Percentiles rank a stretch among this genome's conserved stretches.
Conservation (phyloP, 106 monocot species). For the Acorus calamus region DNA sequence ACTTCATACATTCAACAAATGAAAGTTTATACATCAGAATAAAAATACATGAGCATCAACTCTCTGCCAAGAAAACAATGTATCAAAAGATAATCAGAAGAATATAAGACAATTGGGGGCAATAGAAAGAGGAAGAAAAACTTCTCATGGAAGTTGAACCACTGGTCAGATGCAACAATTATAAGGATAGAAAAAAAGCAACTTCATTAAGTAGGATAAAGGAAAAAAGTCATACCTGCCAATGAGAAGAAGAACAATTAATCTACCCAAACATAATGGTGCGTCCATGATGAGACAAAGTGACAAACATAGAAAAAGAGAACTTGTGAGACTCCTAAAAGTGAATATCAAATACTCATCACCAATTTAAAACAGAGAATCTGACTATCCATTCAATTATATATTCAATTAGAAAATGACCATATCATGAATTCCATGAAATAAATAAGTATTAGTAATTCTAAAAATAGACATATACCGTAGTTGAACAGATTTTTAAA, state of each 20-base stretch:
- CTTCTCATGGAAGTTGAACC: slow-evolving; percentile 99
- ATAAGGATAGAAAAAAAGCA: not conserved
- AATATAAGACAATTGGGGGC: slow-evolving; percentile 99
- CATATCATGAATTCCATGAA: too few relatives aligned
- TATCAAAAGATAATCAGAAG: slow-evolving; percentile 9
- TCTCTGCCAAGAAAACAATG: slow-evolving; percentile 54
- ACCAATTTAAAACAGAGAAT: too few relatives aligned
- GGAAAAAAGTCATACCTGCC: slow-evolving; percentile 35
- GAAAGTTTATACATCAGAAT: slow-evolving; percentile 40
- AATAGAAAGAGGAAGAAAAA: slow-evolving; percentile 97
- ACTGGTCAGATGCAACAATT: slow-evolving; percentile 28
- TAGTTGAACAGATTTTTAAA: too few relatives aligned
- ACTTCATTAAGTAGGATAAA: not conserved
- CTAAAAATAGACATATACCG: too few relatives aligned
- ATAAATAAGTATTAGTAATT: too few relatives aligned
- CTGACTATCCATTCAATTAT: too few relatives aligned
- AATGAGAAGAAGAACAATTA: slow-evolving; percentile 4
- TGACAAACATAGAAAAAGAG: not conserved
- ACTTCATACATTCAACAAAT: slow-evolving; percentile 91
- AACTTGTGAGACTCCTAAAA: too few relatives aligned
- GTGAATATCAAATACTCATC: too few relatives aligned
- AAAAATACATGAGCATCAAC: slow-evolving; percentile 51
- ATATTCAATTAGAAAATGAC: too few relatives aligned
- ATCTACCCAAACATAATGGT: not conserved
- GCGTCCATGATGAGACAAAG: not conserved